Evolutionary conservation across 345 rosid genomes (phyloP), one percentile per base, ranked within the genome.

Genomic region (Pugionium dolabratum): DNA sequence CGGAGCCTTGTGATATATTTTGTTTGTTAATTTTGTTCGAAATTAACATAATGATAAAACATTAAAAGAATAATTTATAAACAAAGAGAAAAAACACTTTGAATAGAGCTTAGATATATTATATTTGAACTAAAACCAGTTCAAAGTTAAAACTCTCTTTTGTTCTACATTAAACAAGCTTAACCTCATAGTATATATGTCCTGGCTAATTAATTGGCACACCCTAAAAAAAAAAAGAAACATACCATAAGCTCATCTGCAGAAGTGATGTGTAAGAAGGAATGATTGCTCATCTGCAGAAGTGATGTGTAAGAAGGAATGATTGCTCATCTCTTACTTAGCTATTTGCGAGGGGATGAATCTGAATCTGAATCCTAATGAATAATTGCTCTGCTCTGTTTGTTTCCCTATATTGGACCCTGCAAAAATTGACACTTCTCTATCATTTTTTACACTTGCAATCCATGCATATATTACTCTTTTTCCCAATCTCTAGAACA

Each of bases 341-440:
- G 55, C 69, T 54, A 48, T 41, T 65, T 65, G 3, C 30, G 73
- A 39, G 60, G 75, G 75, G 75, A 71, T 64, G 75, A 64, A 71
- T 71, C 70, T 64, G 64, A 71, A 32, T n/a, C 70, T 64, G 65
- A 71, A 33, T 11, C 53, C 31, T 64, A 57, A 48, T 64, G 46
- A 64, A 41, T 49, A 64, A 35, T 18, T 41, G 28, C 31, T 70
- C 68, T 53, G 74, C 67, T 64, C 75, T 64, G 65, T 71, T 56
- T 72, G 55, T 37, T 59, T 59, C 42, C 52, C 55, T 50, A 58
- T 72, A 72, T 49, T 50, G 59, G 75, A 48, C 64, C 75, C 65
- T 64, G 70, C 70, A 63, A 48, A 44, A 44, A 51, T 44, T 72
- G 71, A 65, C 67, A 58, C 34, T 72, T 72, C 61, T 27, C 29